These are phyloP conservation scores for Endocladia muricata DNA, from an alignment of 31 red algal genomes.

Conservation along the genomic window DNA sequence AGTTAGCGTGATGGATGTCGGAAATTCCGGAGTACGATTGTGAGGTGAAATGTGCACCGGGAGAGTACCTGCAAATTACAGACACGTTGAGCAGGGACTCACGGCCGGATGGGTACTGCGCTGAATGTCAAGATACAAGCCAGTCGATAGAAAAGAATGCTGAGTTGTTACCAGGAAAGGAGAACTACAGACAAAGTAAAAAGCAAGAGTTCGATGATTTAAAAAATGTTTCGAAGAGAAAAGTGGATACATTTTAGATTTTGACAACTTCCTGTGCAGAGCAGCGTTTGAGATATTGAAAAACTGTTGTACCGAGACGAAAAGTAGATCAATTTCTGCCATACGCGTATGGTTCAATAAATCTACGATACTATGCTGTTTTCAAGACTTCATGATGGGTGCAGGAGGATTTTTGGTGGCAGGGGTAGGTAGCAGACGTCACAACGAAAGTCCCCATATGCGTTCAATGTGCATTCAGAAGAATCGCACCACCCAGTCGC, in stretches of 20 bases:
- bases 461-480: neutral
- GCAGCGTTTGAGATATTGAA: neutral
- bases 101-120: neutral
- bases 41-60: neutral
- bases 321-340: neutral
- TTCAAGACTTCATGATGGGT: neutral
- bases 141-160: neutral
- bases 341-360: neutral
- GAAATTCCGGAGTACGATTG: slow-evolving; percentile 8
- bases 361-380: neutral
- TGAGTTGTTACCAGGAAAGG: neutral
- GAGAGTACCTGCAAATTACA: neutral
- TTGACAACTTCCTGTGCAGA: neutral
- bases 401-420: slow-evolving; percentile 3
- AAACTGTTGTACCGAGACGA: neutral
- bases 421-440: neutral
- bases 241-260: neutral
- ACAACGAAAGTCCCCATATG: neutral
- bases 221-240: neutral
- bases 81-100: neutral
- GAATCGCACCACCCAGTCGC: neutral
- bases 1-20: slow-evolving; percentile 1
- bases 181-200: neutral
- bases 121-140: neutral
- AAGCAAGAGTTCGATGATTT: neutral